These are phyloP conservation scores for Candida tetrigidarum DNA, from an alignment of 1,139 yeast genomes.

Conservation along the genomic window DNA sequence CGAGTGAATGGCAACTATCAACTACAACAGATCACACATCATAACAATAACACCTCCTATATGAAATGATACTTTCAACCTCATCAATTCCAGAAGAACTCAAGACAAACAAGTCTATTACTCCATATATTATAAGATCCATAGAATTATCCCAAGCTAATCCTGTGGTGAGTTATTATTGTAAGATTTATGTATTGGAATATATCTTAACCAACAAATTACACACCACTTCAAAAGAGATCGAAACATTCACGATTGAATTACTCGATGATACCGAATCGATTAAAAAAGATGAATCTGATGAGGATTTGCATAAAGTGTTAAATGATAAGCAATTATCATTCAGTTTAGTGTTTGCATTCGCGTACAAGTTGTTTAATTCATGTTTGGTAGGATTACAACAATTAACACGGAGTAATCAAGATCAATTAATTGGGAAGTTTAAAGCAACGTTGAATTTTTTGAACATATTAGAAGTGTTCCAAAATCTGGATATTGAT, in stretches of 20 bases:
- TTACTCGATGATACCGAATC: constrained; percentile 69
- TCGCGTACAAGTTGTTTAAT: constrained; percentile 65
- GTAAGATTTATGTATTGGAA: constrained; percentile 67
- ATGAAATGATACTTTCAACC: constrained; percentile 19
- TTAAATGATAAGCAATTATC: constrained; percentile 62
- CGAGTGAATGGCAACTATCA: neutral
- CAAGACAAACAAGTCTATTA: constrained; percentile 39
- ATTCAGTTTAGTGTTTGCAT: constrained; percentile 59
- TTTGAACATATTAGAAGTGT: constrained; percentile 33
- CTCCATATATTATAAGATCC: constrained; percentile 53
- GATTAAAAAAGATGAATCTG: constrained; percentile 40
- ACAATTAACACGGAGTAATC: constrained; percentile 29
- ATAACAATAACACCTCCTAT: too few species aligned
- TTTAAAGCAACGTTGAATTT: constrained; percentile 44
- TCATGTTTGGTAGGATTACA: constrained; percentile 38
- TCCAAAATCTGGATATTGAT: constrained; percentile 33
- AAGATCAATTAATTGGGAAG: constrained; percentile 29
- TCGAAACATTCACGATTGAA: constrained; percentile 59
- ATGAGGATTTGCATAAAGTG: constrained; percentile 41
- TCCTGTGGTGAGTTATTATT: constrained; percentile 61
- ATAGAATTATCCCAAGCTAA: constrained; percentile 52
- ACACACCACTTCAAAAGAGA: constrained; percentile 55
- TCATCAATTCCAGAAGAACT: constrained; percentile 32
- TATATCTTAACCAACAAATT: constrained; percentile 60
- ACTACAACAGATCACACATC: neutral